Conservation (phyloP, 1,139 yeast species). For the Candida freyschussii region DNA sequence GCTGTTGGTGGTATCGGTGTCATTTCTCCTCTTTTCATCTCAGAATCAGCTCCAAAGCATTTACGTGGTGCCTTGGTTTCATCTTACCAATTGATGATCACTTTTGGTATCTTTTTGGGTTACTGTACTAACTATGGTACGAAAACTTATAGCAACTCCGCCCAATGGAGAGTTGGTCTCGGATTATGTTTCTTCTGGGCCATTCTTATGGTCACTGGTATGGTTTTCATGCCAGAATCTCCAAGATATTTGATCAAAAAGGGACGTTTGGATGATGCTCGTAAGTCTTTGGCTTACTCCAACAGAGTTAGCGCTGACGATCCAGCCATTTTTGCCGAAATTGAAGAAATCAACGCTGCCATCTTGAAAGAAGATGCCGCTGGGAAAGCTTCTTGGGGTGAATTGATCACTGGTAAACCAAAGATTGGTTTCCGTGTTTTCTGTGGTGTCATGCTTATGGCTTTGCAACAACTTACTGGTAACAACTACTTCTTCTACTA, state of each 20-base stretch:
- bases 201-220: slow-evolving; percentile 42
- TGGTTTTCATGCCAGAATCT: slow-evolving; percentile 71
- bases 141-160: slow-evolving; percentile 40
- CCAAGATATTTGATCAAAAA: slow-evolving; percentile 64
- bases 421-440: slow-evolving; percentile 50
- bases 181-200: slow-evolving; percentile 49
- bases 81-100: slow-evolving; percentile 58
- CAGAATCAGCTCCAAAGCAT: slow-evolving; percentile 65
- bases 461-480: slow-evolving; percentile 77
- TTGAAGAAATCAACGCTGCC: slow-evolving; percentile 58
- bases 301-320: slow-evolving; percentile 54
- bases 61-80: slow-evolving; percentile 67
- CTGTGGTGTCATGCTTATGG: slow-evolving; percentile 61
- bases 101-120: slow-evolving; percentile 54
- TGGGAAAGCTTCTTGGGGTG: slow-evolving; percentile 67
- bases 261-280: slow-evolving; percentile 54
- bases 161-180: slow-evolving; percentile 63
- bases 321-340: slow-evolving; percentile 52
- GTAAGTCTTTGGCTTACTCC: slow-evolving; percentile 51
- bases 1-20: slow-evolving; percentile 66
- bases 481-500: slow-evolving; percentile 79
- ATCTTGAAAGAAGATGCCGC: slow-evolving; percentile 58
- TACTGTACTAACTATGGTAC: slow-evolving; percentile 61
- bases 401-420: slow-evolving; percentile 59
- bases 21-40: slow-evolving; percentile 58